Evolutionary conservation across 257 asterid genomes (phyloP), one percentile per base, ranked within the genome.

Genomic region (Nicotiana benthamiana): DNA sequence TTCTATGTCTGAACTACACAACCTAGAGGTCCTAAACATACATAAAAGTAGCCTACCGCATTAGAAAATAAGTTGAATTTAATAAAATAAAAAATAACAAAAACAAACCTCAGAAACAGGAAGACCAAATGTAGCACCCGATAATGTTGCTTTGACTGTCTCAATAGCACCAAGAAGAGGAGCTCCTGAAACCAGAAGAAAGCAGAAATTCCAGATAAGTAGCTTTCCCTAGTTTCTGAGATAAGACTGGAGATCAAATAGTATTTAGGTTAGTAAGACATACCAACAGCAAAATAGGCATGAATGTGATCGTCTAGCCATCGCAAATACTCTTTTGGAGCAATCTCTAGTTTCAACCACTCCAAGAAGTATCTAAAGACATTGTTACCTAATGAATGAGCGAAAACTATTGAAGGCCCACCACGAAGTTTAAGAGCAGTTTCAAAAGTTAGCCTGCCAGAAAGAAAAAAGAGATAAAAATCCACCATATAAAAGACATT

Each of bases 271-370:
- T 64, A 32, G 74, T 81, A 79, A 81, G 79, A 87, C 95, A 88
- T 93, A 95, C 99, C 99, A 80, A 95, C 99, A 57, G 99, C 99
- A 83, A 95, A 95, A 87, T 93, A 95, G 75, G 99, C 98, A 89
- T 93, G 99, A 77, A 95, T 93, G 87, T 95, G 99, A 24, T 91
- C 90, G 80, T 95, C 99, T 83, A 95, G 88, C 99, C 99, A 95
- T 74, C 88, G 89, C 27, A 87, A 79, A 82, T 95, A 95, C 85
- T 81, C 82, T 86, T 93, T 95, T 30, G 99, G 99, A 83, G 99
- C 97, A 83, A 95, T 89, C 88, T 95, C 99, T 84, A 91, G 80
- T 90, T 95, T 95, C 90, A 95, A 83, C 99, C 99, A 95, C 90
- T 95, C 99, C 91, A 95, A 85, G 86, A 95, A 95, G 91, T 95